Evolutionary conservation across 148 eudicot species (phyloP).

Genomic region (Rhododendron molle): DNA sequence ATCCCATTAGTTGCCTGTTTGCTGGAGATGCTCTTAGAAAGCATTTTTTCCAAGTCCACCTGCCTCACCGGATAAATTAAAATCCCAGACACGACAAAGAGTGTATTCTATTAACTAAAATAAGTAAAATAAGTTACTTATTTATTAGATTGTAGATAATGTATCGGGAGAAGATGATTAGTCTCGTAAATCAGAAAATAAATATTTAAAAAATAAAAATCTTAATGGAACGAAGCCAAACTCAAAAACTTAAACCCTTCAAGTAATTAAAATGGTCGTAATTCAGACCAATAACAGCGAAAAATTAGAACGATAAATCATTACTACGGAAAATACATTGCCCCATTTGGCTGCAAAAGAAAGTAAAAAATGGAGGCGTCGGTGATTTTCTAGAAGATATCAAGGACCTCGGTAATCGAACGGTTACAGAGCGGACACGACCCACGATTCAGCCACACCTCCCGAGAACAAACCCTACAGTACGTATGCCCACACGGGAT

Average conservation of each 20-base stretch:
- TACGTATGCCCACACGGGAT: slow-evolving; percentile 38
- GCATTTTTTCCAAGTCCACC: too few species aligned
- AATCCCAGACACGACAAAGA: background rate
- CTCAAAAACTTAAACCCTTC: background rate
- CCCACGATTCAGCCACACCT: slow-evolving; percentile 32
- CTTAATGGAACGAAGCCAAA: background rate
- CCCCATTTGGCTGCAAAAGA: background rate
- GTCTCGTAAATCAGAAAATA: too few species aligned
- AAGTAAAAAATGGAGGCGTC: background rate
- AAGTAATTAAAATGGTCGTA: background rate
- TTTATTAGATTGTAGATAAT: too few species aligned
- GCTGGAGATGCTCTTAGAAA: too few species aligned
- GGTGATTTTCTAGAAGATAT: slow-evolving; percentile 22
- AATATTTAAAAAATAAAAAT: too few species aligned
- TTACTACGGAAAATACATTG: background rate
- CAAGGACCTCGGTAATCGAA: slow-evolving; percentile 23
- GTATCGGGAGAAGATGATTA: too few species aligned
- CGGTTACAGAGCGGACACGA: slow-evolving; percentile 34
- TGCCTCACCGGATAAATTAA: too few species aligned
- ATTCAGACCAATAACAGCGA: background rate
- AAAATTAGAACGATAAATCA: background rate
- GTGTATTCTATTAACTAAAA: too few species aligned
- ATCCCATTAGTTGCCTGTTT: too few species aligned
- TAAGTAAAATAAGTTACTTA: too few species aligned
- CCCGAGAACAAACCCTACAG: slow-evolving; percentile 31